Conservation (phyloP, 2,329 filamentous ascomycete species). For the Colletotrichum sidae region DNA sequence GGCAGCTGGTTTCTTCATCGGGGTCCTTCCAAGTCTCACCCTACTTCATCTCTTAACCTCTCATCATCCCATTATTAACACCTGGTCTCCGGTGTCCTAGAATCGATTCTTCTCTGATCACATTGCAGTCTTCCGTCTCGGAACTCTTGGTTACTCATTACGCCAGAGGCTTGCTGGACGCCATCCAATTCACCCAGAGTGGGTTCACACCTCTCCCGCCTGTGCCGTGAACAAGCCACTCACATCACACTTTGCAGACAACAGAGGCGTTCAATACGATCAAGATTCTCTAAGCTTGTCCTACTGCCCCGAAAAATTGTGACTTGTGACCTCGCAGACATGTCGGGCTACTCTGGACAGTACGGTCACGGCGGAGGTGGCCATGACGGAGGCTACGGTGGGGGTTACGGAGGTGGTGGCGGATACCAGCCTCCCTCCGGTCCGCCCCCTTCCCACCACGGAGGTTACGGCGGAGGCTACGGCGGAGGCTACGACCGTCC, state of each 20-base stretch:
- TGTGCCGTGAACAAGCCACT: constrained; percentile 18
- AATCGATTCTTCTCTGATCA: not conserved
- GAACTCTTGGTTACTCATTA: not conserved
- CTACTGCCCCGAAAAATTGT: not conserved
- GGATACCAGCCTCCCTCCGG: constrained; percentile 45
- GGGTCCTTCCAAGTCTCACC: constrained; percentile 16
- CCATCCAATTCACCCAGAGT: constrained; percentile 18
- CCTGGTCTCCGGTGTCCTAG: constrained; percentile 20
- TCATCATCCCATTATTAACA: constrained; percentile 23
- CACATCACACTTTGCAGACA: constrained; percentile 19
- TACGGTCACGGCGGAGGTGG: constrained; percentile 51
- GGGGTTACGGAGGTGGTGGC: constrained; percentile 44
- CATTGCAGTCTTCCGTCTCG: not conserved
- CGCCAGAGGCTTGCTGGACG: not conserved
- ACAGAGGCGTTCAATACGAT: constrained; percentile 15
- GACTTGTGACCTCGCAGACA: constrained; percentile 27
- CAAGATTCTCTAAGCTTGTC: constrained; percentile 7
- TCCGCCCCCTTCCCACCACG: constrained; percentile 39
- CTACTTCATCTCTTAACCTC: constrained; percentile 13
- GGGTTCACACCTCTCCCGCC: constrained; percentile 30
- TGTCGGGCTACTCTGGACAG: constrained; percentile 53
- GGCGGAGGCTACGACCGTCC: constrained; percentile 34
- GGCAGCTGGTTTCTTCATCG: constrained; percentile 10
- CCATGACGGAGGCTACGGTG: constrained; percentile 46
- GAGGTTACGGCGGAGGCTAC: constrained; percentile 37